Percentiles rank a stretch among this genome's conserved stretches.
These are phyloP conservation scores for Mycena galericulata DNA, from an alignment of 768 basidiomycete species.

Conservation along the genomic window DNA sequence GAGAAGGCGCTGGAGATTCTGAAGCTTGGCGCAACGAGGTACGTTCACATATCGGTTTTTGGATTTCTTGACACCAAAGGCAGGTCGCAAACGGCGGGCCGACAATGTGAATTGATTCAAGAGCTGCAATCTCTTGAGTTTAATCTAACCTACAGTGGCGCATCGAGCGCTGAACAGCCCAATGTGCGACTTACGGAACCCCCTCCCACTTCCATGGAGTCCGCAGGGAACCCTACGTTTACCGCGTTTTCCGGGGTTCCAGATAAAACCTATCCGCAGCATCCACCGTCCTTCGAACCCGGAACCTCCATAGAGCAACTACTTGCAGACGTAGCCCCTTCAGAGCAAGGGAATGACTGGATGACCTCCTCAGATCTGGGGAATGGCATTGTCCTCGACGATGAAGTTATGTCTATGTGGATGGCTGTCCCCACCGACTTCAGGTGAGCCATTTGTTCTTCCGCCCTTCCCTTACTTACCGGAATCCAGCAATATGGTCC, in stretches of 20 bases:
- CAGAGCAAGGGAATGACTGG: not conserved
- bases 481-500: not conserved
- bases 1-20: slow-evolving; percentile 14
- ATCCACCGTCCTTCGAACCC: not conserved
- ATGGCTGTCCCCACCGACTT: slow-evolving; percentile 23
- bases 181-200: not conserved
- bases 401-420: slow-evolving; percentile 24
- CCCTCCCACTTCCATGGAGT: not conserved
- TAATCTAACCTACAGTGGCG: not conserved
- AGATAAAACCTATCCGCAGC: not conserved
- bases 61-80: not conserved
- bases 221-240: not conserved
- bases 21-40: slow-evolving; percentile 16
- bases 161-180: not conserved
- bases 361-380: not conserved
- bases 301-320: slow-evolving; percentile 6
- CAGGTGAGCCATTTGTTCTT: not conserved
- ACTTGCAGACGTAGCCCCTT: slow-evolving; percentile 13
- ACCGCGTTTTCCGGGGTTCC: not conserved
- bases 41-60: not conserved
- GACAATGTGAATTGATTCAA: slow-evolving; percentile 24
- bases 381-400: not conserved
- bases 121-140: slow-evolving; percentile 19
- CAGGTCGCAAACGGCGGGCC: slow-evolving; percentile 4
- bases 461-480: not conserved